A percentile compares a stretch with the other conserved stretches of the same genome.
Evolutionary conservation across 202 grass and related monocot genomes (phyloP).

Genomic region (Zizania palustris): DNA sequence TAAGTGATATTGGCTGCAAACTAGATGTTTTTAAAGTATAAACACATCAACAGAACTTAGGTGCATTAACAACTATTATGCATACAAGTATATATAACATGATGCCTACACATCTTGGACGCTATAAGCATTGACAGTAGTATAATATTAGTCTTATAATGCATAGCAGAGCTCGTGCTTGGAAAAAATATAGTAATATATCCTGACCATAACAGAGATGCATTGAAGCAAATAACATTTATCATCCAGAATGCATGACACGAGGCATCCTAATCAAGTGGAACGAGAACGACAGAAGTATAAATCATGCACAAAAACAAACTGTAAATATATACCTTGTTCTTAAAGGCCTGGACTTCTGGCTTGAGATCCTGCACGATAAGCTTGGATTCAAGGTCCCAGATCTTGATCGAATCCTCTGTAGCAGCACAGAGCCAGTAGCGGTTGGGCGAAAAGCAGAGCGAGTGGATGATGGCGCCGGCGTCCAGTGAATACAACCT

Average conservation of each 20-base stretch:
- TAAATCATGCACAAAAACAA: neutral
- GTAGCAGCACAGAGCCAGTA: constrained; percentile 95
- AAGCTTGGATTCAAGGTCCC: constrained; percentile 91
- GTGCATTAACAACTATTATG: neutral
- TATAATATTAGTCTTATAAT: neutral
- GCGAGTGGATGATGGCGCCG: constrained; percentile 68
- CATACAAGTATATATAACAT: neutral
- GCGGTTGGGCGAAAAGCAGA: constrained; percentile 94
- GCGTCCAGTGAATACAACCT: constrained; percentile 80
- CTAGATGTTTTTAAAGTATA: neutral
- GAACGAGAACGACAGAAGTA: neutral
- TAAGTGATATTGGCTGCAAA: neutral
- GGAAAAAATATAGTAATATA: too few species aligned
- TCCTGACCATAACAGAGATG: too few species aligned
- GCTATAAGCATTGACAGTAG: neutral
- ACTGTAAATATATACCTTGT: constrained; percentile 46
- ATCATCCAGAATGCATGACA: neutral
- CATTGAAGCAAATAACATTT: neutral
- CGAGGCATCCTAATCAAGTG: neutral
- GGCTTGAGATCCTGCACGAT: constrained; percentile 93
- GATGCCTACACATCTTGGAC: neutral
- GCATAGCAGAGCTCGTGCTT: too few species aligned
- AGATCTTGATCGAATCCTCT: constrained; percentile 86
- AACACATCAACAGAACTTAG: neutral
- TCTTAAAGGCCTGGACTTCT: constrained; percentile 72